Conservation (phyloP, 495 filamentous ascomycete genomes). For the Penicillium manginii region DNA sequence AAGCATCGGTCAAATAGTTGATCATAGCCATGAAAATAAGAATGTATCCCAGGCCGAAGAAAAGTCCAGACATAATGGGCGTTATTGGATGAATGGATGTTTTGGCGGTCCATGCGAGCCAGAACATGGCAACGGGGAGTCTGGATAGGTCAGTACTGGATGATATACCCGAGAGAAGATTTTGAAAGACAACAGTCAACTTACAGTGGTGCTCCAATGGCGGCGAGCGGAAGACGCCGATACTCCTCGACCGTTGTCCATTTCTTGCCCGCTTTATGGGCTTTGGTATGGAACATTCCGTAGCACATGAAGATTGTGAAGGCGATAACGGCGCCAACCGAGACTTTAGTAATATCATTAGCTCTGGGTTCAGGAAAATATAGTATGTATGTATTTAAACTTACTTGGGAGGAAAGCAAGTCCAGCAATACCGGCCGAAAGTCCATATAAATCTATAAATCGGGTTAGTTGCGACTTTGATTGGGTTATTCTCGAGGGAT, state of each 20-base stretch:
- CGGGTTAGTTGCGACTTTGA: not conserved
- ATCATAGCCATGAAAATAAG: constrained; percentile 52
- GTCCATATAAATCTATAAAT: constrained; percentile 50
- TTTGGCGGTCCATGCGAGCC: constrained; percentile 60
- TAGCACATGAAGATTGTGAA: constrained; percentile 32
- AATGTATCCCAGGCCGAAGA: constrained; percentile 56
- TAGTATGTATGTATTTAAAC: constrained; percentile 1
- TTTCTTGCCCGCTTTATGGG: constrained; percentile 18
- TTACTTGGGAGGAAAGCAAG: constrained; percentile 40
- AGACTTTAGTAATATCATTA: constrained; percentile 11
- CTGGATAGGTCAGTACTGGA: constrained; percentile 13
- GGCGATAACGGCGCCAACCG: constrained; percentile 29
- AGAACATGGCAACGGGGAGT: constrained; percentile 59
- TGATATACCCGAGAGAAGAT: not conserved
- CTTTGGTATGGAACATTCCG: constrained; percentile 29
- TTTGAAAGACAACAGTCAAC: not conserved
- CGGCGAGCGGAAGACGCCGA: constrained; percentile 60
- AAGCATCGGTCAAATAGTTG: constrained; percentile 57
- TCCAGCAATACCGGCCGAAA: constrained; percentile 36
- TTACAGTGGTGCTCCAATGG: constrained; percentile 45
- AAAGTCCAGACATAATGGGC: constrained; percentile 46
- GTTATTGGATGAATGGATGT: constrained; percentile 50
- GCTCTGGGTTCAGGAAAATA: too few species aligned
- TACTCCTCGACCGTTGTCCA: constrained; percentile 57
- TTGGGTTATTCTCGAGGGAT: not conserved